These are phyloP conservation scores for Pinus taeda DNA, from an alignment of 75 land plant genomes.

Conservation along the genomic window DNA sequence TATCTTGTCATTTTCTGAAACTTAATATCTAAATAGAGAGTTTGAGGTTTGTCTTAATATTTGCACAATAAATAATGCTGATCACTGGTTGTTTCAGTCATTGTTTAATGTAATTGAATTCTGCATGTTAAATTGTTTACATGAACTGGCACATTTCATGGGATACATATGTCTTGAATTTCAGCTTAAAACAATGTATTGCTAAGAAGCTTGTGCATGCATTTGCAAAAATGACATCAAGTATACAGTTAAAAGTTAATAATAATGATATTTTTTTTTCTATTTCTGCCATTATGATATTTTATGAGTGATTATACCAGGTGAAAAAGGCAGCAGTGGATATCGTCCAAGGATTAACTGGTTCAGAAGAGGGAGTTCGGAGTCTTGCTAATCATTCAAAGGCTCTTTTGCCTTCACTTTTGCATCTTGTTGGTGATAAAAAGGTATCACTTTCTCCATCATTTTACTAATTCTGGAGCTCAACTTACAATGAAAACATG, in stretches of 20 bases:
- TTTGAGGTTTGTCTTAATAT: not conserved
- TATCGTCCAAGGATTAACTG: conserved; percentile 82
- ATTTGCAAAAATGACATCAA: not conserved
- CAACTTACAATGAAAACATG: too few relatives aligned
- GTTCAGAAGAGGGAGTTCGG: conserved; percentile 70
- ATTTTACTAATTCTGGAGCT: not conserved
- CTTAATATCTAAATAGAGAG: not conserved
- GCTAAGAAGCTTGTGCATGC: not conserved
- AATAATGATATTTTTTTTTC: not conserved
- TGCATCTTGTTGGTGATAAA: conserved; percentile 44
- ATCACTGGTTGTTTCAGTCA: not conserved
- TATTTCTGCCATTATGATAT: not conserved
- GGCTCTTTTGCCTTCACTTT: conserved; percentile 40
- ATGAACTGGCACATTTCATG: not conserved
- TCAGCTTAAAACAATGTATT: not conserved
- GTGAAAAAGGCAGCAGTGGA: conserved; percentile 81
- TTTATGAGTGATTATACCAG: conserved; percentile 17
- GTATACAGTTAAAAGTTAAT: too few relatives aligned
- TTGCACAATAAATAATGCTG: not conserved
- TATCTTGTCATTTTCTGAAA: not conserved
- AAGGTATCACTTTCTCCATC: conserved; percentile 22
- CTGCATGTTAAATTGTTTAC: not conserved
- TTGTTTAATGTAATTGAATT: not conserved
- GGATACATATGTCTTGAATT: not conserved
- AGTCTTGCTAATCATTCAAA: conserved; percentile 37